Conservation (phyloP, 257 asterid genomes). For the Agastache rugosa region DNA sequence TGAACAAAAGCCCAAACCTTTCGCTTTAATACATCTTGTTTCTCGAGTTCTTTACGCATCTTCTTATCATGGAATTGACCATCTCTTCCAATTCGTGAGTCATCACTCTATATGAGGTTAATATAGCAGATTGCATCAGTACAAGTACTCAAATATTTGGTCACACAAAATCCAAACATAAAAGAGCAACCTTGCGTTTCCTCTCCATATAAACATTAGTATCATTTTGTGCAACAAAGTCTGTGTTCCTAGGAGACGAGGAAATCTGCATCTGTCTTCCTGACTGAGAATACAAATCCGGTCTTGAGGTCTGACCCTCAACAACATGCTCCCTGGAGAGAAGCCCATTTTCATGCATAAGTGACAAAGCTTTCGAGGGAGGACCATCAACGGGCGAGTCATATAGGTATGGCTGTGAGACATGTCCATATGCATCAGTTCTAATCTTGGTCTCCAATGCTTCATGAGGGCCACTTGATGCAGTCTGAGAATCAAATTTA, state of each 20-base stretch:
- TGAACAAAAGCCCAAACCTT: conserved; percentile 56
- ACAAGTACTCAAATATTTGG: neutral
- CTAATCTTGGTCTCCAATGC: conserved; percentile 48
- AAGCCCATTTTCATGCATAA: conserved; percentile 67
- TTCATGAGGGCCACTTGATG: conserved; percentile 53
- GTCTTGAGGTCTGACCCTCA: conserved; percentile 62
- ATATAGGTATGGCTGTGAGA: conserved; percentile 36
- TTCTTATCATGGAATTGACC: conserved; percentile 79
- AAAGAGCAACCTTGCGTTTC: conserved; percentile 69
- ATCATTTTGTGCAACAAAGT: conserved; percentile 38
- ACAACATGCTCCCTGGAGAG: conserved; percentile 61
- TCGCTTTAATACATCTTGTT: conserved; percentile 75
- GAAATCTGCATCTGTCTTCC: conserved; percentile 43
- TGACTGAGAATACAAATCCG: conserved; percentile 43
- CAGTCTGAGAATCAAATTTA: conserved; percentile 48
- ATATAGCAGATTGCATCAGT: conserved; percentile 28
- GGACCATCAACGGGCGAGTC: conserved; percentile 49
- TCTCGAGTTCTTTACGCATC: conserved; percentile 83
- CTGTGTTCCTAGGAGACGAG: conserved; percentile 46
- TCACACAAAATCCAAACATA: conserved; percentile 28
- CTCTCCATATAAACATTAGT: conserved; percentile 48
- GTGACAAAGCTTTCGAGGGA: conserved; percentile 50
- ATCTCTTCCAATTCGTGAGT: conserved; percentile 70
- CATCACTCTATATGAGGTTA: conserved; percentile 63
- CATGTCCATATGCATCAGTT: conserved; percentile 51